Evolutionary conservation across 2,329 filamentous ascomycete genomes (phyloP).

Genomic region (Trichoderma sp.): DNA sequence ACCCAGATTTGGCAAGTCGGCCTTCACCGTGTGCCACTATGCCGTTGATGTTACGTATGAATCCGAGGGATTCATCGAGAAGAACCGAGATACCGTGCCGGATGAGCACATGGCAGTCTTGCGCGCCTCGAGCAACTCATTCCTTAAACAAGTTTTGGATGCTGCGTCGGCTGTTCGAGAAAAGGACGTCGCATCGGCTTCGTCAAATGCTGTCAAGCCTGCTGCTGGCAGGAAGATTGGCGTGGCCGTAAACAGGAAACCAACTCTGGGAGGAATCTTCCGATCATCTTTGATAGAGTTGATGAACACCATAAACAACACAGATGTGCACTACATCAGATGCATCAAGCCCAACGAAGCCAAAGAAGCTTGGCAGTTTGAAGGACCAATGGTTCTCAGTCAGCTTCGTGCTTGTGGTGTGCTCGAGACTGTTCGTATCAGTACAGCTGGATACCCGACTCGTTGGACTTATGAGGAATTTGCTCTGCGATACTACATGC

Average conservation of each 20-base stretch:
- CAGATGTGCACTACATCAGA: constrained; percentile 97
- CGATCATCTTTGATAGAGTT: constrained; percentile 97
- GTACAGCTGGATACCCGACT: constrained; percentile 93
- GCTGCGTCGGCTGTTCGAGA: constrained; percentile 84
- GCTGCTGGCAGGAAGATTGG: constrained; percentile 81
- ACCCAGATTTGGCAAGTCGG: constrained; percentile 92
- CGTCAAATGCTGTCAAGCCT: constrained; percentile 72
- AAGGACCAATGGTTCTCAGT: constrained; percentile 97
- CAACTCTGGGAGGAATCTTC: constrained; percentile 96
- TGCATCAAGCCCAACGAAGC: constrained; percentile 99
- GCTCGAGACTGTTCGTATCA: constrained; percentile 95
- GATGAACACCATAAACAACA: constrained; percentile 96
- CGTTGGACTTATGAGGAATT: constrained; percentile 99
- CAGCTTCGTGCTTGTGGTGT: constrained; percentile 98
- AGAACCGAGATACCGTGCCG: constrained; percentile 97
- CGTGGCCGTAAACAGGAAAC: constrained; percentile 91
- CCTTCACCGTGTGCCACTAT: constrained; percentile 98
- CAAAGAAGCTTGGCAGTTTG: constrained; percentile 96
- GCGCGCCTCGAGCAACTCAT: constrained; percentile 76
- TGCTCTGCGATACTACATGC: constrained; percentile 95
- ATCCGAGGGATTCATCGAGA: constrained; percentile 98
- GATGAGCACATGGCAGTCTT: constrained; percentile 97
- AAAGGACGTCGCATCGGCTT: constrained; percentile 69
- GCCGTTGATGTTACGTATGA: constrained; percentile 98
- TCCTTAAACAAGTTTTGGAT: constrained; percentile 79